Evolutionary conservation across 176 grass and related monocot species (phyloP).

Genomic region (Zoysia pacifica): DNA sequence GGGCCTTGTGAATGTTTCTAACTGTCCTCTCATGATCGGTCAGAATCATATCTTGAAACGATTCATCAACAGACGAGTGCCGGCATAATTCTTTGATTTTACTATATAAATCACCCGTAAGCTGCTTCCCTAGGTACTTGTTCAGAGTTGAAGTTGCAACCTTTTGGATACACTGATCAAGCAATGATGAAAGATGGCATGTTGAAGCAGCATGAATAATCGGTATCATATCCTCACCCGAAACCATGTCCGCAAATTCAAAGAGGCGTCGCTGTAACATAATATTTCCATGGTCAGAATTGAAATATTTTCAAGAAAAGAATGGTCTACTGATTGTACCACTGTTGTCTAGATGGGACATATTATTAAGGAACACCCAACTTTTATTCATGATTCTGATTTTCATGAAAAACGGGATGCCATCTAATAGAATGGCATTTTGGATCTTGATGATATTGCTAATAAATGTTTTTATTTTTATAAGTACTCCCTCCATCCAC

Average conservation of each 20-base stretch:
- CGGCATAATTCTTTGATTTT: conserved; percentile 21
- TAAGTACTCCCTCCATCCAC: no score
- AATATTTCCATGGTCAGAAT: conserved; percentile 9
- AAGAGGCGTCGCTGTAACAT: conserved; percentile 57
- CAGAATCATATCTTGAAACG: background rate
- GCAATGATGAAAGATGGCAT: conserved; percentile 48
- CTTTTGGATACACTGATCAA: conserved; percentile 35
- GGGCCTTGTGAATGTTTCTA: conserved; percentile 50
- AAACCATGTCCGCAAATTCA: conserved; percentile 42
- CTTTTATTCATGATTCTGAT: no score
- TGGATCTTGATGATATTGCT: no score
- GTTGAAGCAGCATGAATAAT: conserved; percentile 51
- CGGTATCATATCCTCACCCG: conserved; percentile 51
- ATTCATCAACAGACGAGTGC: background rate
- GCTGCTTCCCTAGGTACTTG: conserved; percentile 54
- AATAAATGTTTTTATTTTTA: no score
- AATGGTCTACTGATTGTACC: background rate
- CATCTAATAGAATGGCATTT: no score
- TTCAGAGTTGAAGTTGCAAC: conserved; percentile 42
- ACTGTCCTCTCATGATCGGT: conserved; percentile 47
- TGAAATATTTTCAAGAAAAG: background rate
- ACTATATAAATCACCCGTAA: conserved; percentile 34
- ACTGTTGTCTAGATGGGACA: no score
- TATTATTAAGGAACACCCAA: no score
- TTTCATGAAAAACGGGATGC: no score